A percentile compares a stretch with the other conserved stretches of the same genome.
phyloP scores from a whole-genome alignment of 192 early-diverging fungal genomes.

The Coemansia sp. region DNA sequence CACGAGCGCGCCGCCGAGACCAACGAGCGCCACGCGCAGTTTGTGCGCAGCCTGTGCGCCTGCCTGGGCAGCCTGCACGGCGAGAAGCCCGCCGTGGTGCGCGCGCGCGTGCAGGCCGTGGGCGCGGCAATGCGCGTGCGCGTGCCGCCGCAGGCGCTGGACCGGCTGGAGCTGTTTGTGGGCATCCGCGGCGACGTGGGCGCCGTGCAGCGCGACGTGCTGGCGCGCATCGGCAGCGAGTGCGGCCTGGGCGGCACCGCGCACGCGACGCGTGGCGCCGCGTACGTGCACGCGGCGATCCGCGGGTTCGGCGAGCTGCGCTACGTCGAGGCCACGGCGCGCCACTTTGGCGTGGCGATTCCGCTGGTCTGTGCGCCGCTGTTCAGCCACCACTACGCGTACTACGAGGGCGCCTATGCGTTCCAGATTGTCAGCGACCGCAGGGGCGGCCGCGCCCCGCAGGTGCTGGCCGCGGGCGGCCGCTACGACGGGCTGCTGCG shows the following conservation, averaged over 20 bases:
- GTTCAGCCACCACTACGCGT: conserved; percentile 57
- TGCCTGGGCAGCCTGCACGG: conserved; percentile 59
- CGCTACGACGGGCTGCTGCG: conserved; percentile 63
- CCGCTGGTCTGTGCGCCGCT: conserved; percentile 55
- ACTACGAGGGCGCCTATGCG: conserved; percentile 56
- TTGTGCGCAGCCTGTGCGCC: conserved; percentile 52
- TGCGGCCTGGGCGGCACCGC: conserved; percentile 23
- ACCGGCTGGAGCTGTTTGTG: conserved; percentile 62
- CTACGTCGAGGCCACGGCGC: conserved; percentile 34
- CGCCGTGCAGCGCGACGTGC: conserved; percentile 35
- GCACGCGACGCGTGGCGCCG: conserved; percentile 21
- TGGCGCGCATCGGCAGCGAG: conserved; percentile 35
- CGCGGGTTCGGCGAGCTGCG: conserved; percentile 45
- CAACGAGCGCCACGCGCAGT: conserved; percentile 22
- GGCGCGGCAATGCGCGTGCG: conserved; percentile 60
- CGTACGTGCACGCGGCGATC: conserved; percentile 17
- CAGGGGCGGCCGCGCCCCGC: conserved; percentile 32
- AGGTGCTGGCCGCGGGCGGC: conserved; percentile 67
- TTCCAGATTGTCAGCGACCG: conserved; percentile 59
- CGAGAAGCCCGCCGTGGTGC: conserved; percentile 29
- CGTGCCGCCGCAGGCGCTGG: conserved; percentile 57
- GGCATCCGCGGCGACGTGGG: conserved; percentile 54
- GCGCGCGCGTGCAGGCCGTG: conserved; percentile 44
- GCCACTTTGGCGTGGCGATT: conserved; percentile 42
- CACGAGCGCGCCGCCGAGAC: not conserved